Conservation (phyloP, 2,329 filamentous ascomycete genomes). For the Beauveria rudraprayagi region DNA sequence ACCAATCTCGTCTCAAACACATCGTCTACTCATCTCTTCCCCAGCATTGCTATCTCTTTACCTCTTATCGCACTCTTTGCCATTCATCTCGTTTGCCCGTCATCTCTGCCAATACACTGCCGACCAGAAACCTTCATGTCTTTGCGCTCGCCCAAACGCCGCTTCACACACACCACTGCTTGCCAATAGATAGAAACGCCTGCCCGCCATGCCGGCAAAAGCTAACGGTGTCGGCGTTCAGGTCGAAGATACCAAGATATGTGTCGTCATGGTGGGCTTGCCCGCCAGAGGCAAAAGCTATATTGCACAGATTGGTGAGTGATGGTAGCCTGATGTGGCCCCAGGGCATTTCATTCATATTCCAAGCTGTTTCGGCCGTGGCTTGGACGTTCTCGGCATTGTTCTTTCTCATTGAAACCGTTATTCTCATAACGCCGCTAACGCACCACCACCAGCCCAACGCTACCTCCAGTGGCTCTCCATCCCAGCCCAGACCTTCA, state of each 20-base stretch:
- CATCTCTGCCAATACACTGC: not conserved
- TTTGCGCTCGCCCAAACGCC: not conserved
- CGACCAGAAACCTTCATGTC: not conserved
- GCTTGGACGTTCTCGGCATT: not conserved
- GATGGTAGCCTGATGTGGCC: conserved; percentile 12
- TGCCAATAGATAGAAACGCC: not conserved
- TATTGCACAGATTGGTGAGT: conserved; percentile 89
- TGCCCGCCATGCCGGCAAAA: conserved; percentile 34
- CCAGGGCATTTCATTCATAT: not conserved
- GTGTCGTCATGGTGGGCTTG: conserved; percentile 96
- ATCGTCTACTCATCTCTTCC: not conserved
- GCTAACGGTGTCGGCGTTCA: conserved; percentile 66
- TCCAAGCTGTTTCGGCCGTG: too few species aligned
- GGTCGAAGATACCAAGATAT: conserved; percentile 94
- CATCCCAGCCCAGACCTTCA: conserved; percentile 89
- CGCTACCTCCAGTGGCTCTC: conserved; percentile 96
- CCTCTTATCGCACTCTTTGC: not conserved
- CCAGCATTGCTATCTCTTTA: not conserved
- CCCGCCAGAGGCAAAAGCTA: conserved; percentile 94
- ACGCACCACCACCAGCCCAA: conserved; percentile 50
- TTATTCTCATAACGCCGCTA: not conserved
- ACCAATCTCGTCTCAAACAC: not conserved
- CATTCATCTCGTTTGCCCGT: not conserved
- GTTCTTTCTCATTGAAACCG: not conserved
- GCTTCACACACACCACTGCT: conserved; percentile 3